Base-by-base conservation (phyloP, 495 filamentous ascomycete genomes). In the Tuber indicum region DNA sequence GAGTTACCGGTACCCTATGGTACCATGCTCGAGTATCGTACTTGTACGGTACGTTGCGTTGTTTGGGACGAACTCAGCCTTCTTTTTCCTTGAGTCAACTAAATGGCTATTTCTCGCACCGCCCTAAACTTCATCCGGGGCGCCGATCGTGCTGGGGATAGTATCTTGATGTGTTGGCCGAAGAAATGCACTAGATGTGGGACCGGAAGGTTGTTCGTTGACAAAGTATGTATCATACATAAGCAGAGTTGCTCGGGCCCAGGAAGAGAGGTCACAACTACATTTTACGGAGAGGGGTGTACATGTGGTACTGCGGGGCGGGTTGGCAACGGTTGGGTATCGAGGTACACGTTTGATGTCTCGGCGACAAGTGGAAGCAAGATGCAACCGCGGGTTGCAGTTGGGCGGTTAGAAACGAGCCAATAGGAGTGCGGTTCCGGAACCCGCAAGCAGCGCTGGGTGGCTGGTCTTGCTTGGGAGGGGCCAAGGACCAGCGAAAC, bases 371-470 rank as follows among this genome's bases (percentile, higher is more conserved):
- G n/a, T 26, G 14, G 52, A 5, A 17, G 14, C 26, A 36, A 66
- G 58, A 66, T 36, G 58, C 58, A 62, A n/a, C n/a, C 52, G 10
- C 47, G 47, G 7, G 7, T 49, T 49, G 21, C 47, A 19, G 58
- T 66, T 66, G 58, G 58, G 58, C 58, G 58, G 58, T 66, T 66
- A 66, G 58, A 66, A 66, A 66, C 58, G 58, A 32, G 58, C 58
- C 58, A 66, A 66, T 66, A 6, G 58, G 16, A 66, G 12, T 19
- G 58, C 32, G 26, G 58, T 12, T 36, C 14, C 16, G 10, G 26
- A 36, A 66, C 1, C 58, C 16, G 26, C n/a, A 66, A 58, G 23
- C 8, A 26, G n/a, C 9, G n/a, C 49, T 58, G 49, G 49, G 26
- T 41, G 49, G n/a, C 8, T 26, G 49, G 49, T 23, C 47, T 19